Conservation (phyloP, 2,329 filamentous ascomycete genomes). For the Juglanconis juglandina region DNA sequence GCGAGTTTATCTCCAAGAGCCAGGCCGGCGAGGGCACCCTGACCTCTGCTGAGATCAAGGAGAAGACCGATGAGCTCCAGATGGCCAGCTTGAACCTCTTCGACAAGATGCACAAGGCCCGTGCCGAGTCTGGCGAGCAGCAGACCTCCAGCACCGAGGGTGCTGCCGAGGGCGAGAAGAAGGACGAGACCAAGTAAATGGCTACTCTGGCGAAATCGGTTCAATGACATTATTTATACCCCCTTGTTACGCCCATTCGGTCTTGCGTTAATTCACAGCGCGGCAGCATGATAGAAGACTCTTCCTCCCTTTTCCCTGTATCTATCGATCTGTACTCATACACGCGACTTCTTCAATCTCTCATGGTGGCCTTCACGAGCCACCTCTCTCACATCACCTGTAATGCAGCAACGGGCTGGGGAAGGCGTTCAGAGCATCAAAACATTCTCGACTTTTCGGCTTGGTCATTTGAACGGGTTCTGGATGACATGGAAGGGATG, state of each 20-base stretch:
- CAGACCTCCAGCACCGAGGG: slow-evolving; percentile 46
- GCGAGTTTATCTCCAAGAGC: slow-evolving; percentile 89
- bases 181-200: slow-evolving; percentile 67
- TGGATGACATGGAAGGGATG: slow-evolving; percentile 44
- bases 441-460: slow-evolving; percentile 32
- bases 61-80: slow-evolving; percentile 98
- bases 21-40: slow-evolving; percentile 85
- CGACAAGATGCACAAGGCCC: slow-evolving; percentile 99
- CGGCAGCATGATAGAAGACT: slow-evolving; percentile 27
- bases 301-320: slow-evolving; percentile 33
- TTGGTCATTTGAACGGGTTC: slow-evolving; percentile 38
- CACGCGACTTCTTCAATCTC: slow-evolving; percentile 27
- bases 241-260: slow-evolving; percentile 21
- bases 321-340: slow-evolving; percentile 48
- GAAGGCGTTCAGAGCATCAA: slow-evolving; percentile 52
- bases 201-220: neutral
- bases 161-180: slow-evolving; percentile 69
- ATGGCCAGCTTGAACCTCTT: slow-evolving; percentile 93
- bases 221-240: slow-evolving; percentile 23
- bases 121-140: slow-evolving; percentile 61
- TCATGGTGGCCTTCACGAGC: slow-evolving; percentile 24
- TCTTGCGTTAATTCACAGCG: slow-evolving; percentile 28
- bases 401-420: slow-evolving; percentile 44
- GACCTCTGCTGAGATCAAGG: slow-evolving; percentile 91
- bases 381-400: slow-evolving; percentile 33